phyloP scores from a whole-genome alignment of 495 filamentous ascomycete genomes.

The Apiosordaria backusii region DNA sequence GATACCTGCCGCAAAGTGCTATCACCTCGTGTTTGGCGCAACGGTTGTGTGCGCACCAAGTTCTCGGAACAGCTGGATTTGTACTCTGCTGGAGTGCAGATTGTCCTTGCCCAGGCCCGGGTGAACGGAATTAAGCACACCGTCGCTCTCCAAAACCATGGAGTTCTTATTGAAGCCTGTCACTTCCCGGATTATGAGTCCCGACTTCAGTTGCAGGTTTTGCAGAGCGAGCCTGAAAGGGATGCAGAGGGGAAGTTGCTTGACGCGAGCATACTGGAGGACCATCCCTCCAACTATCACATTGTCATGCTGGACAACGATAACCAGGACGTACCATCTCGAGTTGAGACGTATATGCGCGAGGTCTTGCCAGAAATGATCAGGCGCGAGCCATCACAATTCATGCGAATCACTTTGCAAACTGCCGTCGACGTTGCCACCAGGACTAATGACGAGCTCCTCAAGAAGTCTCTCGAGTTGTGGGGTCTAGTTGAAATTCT shows the following conservation, averaged over 20 bases:
- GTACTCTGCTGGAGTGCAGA: slow-evolving; percentile 67
- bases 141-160: slow-evolving; percentile 53
- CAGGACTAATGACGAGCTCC: slow-evolving; percentile 58
- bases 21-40: slow-evolving; percentile 75
- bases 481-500: slow-evolving; percentile 75
- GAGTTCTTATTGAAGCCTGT: slow-evolving; percentile 62
- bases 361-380: slow-evolving; percentile 59
- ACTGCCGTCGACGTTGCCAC: slow-evolving; percentile 54
- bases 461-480: slow-evolving; percentile 66
- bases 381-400: slow-evolving; percentile 60
- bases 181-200: slow-evolving; percentile 60
- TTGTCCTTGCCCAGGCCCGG: slow-evolving; percentile 62
- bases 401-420: slow-evolving; percentile 64
- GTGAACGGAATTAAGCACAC: slow-evolving; percentile 58
- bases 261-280: slow-evolving; percentile 36
- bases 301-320: slow-evolving; percentile 63
- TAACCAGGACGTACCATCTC: slow-evolving; percentile 61
- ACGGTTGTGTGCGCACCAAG: slow-evolving; percentile 71
- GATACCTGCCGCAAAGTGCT: slow-evolving; percentile 74
- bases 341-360: slow-evolving; percentile 69
- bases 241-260: slow-evolving; percentile 35
- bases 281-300: slow-evolving; percentile 32
- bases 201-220: slow-evolving; percentile 52
- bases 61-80: slow-evolving; percentile 71
- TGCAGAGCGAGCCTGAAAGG: slow-evolving; percentile 48